phyloP scores from a whole-genome alignment of 2,329 filamentous ascomycete genomes.

The Trichoderma atroviride region DNA sequence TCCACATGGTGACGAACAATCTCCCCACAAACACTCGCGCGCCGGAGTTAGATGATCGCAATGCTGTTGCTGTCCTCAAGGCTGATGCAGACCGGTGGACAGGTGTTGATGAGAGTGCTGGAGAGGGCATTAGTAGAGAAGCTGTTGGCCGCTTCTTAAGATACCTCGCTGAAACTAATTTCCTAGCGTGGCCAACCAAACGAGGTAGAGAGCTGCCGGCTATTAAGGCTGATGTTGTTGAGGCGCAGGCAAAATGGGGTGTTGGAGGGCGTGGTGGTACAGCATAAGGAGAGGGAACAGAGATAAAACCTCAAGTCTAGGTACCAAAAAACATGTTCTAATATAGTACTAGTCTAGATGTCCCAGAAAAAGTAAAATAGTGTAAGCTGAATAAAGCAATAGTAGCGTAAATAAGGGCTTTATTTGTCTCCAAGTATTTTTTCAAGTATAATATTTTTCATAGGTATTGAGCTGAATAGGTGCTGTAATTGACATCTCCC shows the following conservation, averaged over 20 bases:
- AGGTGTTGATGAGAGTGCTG: too few species aligned
- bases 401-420: too few species aligned
- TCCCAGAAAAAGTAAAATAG: too few species aligned
- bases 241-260: slow-evolving; percentile 30
- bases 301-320: too few species aligned
- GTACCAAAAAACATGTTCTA: too few species aligned
- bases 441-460: too few species aligned
- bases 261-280: slow-evolving; percentile 26
- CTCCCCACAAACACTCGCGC: slow-evolving; percentile 69
- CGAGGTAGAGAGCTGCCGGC: slow-evolving; percentile 30
- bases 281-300: neutral
- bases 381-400: too few species aligned
- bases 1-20: slow-evolving; percentile 60
- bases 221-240: slow-evolving; percentile 26
- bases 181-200: slow-evolving; percentile 28
- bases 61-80: slow-evolving; percentile 66
- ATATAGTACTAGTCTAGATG: too few species aligned
- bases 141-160: slow-evolving; percentile 28
- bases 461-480: neutral
- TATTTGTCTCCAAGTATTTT: too few species aligned
- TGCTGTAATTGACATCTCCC: neutral
- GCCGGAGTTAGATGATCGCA: slow-evolving; percentile 66
- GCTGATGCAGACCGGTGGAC: slow-evolving; percentile 47
- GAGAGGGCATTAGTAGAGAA: slow-evolving; percentile 29
- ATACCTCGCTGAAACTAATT: slow-evolving; percentile 30